phyloP scores from a whole-genome alignment of 116 monocot genomes.

The Zostera marina region DNA sequence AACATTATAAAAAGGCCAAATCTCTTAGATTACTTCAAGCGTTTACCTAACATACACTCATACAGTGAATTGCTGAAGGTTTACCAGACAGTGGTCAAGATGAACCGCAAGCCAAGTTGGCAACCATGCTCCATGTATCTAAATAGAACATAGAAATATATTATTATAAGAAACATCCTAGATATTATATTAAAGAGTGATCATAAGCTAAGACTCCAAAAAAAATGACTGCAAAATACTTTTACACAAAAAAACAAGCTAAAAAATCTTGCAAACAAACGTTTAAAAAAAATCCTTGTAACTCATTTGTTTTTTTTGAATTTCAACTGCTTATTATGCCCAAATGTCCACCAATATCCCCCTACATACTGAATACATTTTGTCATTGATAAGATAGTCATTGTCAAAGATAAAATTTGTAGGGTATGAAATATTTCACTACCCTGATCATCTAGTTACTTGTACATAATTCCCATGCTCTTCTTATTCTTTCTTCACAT shows the following conservation, averaged over 20 bases:
- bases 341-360: too few species aligned
- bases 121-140: constrained; percentile 84
- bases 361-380: too few species aligned
- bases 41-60: not conserved
- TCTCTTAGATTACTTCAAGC: not conserved
- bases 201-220: not conserved
- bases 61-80: not conserved
- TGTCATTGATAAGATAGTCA: too few species aligned
- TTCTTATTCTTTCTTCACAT: too few species aligned
- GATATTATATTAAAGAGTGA: not conserved
- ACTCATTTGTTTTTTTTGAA: not conserved
- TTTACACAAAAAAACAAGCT: not conserved
- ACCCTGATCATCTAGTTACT: too few species aligned
- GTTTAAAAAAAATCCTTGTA: not conserved
- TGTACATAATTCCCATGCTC: too few species aligned
- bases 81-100: constrained; percentile 37
- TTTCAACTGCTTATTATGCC: too few species aligned
- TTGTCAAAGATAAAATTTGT: too few species aligned
- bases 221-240: not conserved
- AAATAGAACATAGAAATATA: constrained; percentile 2
- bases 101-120: constrained; percentile 73
- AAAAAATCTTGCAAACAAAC: not conserved
- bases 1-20: not conserved
- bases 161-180: not conserved
- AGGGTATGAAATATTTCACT: too few species aligned